Conservation (phyloP, 1,139 yeast species). For the Protomyces inundatus region DNA sequence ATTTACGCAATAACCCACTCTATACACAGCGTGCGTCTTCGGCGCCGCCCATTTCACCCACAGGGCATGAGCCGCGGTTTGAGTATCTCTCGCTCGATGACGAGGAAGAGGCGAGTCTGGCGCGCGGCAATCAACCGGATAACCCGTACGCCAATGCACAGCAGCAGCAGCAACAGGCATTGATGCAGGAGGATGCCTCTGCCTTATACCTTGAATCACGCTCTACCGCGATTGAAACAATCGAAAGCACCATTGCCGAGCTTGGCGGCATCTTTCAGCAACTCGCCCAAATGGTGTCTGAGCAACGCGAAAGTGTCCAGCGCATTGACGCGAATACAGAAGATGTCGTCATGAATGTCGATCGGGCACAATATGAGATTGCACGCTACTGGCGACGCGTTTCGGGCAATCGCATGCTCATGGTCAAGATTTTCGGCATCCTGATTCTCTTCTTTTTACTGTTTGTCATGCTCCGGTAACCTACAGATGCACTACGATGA, state of each 20-base stretch:
- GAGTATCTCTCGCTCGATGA: constrained; percentile 20
- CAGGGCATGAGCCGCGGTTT: constrained; percentile 6
- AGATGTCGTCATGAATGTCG: constrained; percentile 79
- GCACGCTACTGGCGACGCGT: constrained; percentile 84
- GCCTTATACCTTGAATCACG: constrained; percentile 75
- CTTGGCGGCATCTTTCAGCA: constrained; percentile 93
- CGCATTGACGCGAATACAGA: constrained; percentile 87
- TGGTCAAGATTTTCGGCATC: constrained; percentile 82
- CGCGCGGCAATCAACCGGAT: constrained; percentile 12
- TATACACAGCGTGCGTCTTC: constrained; percentile 18
- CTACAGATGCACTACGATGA: background rate
- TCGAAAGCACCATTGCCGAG: constrained; percentile 91
- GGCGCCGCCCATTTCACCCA: constrained; percentile 21
- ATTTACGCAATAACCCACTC: constrained; percentile 15
- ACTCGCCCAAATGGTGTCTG: constrained; percentile 94
- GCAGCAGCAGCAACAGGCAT: constrained; percentile 15
- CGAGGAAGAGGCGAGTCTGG: constrained; percentile 1
- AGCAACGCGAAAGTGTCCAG: constrained; percentile 94
- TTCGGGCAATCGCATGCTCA: constrained; percentile 86
- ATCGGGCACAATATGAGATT: constrained; percentile 91
- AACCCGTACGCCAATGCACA: constrained; percentile 14
- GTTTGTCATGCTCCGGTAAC: constrained; percentile 34
- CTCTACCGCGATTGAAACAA: constrained; percentile 86
- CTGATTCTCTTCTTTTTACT: constrained; percentile 45
- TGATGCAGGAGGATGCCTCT: constrained; percentile 48